Percentiles rank a stretch among this genome's conserved stretches.
Conservation (phyloP, 2,329 filamentous ascomycete species). For the Diaporthe ilicicola region DNA sequence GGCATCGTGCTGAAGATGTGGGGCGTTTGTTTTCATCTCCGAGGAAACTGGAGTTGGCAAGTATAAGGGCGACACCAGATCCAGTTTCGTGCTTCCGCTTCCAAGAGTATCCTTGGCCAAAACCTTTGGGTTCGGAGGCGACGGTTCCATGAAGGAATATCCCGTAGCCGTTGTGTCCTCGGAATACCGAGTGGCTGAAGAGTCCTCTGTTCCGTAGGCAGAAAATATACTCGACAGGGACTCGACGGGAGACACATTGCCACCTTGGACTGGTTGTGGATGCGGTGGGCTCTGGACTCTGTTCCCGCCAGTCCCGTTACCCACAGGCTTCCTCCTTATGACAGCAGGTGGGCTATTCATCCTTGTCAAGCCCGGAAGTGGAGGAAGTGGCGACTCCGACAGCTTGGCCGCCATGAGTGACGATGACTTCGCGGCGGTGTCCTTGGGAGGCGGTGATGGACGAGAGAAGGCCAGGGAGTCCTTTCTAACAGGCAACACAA, state of each 20-base stretch:
- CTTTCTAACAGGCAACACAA: slow-evolving; percentile 24
- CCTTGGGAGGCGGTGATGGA: slow-evolving; percentile 33
- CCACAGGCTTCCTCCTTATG: slow-evolving; percentile 32
- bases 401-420: slow-evolving; percentile 25
- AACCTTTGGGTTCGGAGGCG: slow-evolving; percentile 24
- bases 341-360: slow-evolving; percentile 27
- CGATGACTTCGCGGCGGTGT: slow-evolving; percentile 17
- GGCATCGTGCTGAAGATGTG: slow-evolving; percentile 22
- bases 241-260: slow-evolving; percentile 49
- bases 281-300: slow-evolving; percentile 29
- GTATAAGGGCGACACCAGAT: slow-evolving; percentile 24
- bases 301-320: slow-evolving; percentile 20
- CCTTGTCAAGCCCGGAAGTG: slow-evolving; percentile 22
- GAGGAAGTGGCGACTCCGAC: slow-evolving; percentile 28
- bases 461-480: slow-evolving; percentile 35
- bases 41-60: slow-evolving; percentile 31
- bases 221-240: slow-evolving; percentile 65
- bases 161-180: slow-evolving; percentile 28
- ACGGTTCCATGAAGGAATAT: slow-evolving; percentile 26
- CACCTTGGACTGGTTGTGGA: slow-evolving; percentile 34
- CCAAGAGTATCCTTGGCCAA: slow-evolving; percentile 23
- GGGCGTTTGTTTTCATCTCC: not conserved
- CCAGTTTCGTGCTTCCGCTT: slow-evolving; percentile 1
- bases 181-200: slow-evolving; percentile 22
- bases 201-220: slow-evolving; percentile 51